A percentile compares a stretch with the other conserved stretches of the same genome.
These are phyloP conservation scores for Moringa oleifera DNA, from an alignment of 345 rosid species.

Conservation along the genomic window DNA sequence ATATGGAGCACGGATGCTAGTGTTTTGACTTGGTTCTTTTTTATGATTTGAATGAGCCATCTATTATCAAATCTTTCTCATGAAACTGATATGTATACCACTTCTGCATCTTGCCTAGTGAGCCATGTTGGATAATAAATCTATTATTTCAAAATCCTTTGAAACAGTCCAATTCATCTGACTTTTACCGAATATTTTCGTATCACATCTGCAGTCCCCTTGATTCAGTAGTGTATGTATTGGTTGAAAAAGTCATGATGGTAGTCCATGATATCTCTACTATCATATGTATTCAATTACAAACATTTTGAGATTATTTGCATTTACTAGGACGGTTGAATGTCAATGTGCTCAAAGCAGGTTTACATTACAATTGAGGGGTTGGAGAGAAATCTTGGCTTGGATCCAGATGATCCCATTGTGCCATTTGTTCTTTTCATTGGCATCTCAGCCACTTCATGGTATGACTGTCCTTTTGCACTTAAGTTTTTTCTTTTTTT, in stretches of 20 bases:
- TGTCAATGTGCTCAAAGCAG: slow-evolving; percentile 20
- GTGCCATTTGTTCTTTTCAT: slow-evolving; percentile 59
- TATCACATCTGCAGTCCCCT: not conserved
- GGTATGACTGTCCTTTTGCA: slow-evolving; percentile 59
- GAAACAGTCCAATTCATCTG: not conserved
- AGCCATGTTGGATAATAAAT: not conserved
- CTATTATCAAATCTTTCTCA: not conserved
- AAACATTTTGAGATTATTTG: slow-evolving; percentile 6
- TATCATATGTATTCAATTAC: not conserved
- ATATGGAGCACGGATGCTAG: slow-evolving; percentile 14
- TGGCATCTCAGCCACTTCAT: slow-evolving; percentile 65
- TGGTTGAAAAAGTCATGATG: not conserved
- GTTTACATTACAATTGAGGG: slow-evolving; percentile 47
- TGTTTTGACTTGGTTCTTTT: slow-evolving; percentile 1
- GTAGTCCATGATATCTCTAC: not conserved
- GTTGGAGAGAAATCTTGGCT: slow-evolving; percentile 67
- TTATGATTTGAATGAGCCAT: slow-evolving; percentile 3
- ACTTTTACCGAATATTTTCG: slow-evolving; percentile 8
- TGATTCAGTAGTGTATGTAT: slow-evolving; percentile 1
- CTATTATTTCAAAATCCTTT: too few species aligned
- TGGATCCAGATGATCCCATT: slow-evolving; percentile 84
- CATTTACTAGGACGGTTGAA: not conserved
- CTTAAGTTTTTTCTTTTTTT: slow-evolving; percentile 9
- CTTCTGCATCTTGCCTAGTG: too few species aligned
- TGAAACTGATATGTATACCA: not conserved